phyloP scores from a whole-genome alignment of 139 green algal genomes.

The Diplosphaera chodatii region DNA sequence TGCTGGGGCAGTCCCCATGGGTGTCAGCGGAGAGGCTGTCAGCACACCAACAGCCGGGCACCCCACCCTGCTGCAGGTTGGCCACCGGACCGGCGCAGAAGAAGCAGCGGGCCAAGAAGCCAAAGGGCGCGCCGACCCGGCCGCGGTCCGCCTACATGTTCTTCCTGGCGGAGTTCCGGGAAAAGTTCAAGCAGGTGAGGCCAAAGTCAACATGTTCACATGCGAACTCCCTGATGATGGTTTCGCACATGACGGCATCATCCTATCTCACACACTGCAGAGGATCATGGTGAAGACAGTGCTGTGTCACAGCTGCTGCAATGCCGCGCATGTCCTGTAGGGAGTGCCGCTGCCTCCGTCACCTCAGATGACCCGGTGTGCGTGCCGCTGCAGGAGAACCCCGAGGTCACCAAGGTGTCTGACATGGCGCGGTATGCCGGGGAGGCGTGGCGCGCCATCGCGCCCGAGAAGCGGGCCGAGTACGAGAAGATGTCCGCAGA shows the following conservation, averaged over 20 bases:
- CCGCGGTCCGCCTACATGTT: conserved; percentile 43
- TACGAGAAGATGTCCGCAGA: conserved; percentile 15
- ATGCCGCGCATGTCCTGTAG: too few species aligned
- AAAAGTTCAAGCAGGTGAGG: conserved; percentile 22
- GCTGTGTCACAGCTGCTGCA: too few species aligned
- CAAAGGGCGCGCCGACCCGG: conserved; percentile 17
- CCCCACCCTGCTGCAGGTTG: background rate
- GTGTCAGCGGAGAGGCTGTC: too few species aligned
- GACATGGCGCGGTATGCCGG: conserved; percentile 28
- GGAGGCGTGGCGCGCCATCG: conserved; percentile 25
- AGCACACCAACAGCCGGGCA: too few species aligned
- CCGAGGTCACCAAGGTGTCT: conserved; percentile 25
- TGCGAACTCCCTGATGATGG: too few species aligned
- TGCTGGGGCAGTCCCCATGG: too few species aligned
- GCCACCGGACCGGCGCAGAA: background rate
- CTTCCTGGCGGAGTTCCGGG: conserved; percentile 34
- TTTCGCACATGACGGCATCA: too few species aligned
- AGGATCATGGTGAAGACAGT: too few species aligned
- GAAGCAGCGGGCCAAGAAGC: conserved; percentile 23
- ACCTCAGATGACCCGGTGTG: background rate
- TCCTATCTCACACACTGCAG: too few species aligned
- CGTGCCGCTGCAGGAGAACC: conserved; percentile 14
- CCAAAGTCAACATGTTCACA: too few species aligned
- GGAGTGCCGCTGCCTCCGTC: too few species aligned
- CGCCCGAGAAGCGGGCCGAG: conserved; percentile 12